phyloP scores from a whole-genome alignment of 169 alveolate genomes.

The Plasmodium inui region DNA sequence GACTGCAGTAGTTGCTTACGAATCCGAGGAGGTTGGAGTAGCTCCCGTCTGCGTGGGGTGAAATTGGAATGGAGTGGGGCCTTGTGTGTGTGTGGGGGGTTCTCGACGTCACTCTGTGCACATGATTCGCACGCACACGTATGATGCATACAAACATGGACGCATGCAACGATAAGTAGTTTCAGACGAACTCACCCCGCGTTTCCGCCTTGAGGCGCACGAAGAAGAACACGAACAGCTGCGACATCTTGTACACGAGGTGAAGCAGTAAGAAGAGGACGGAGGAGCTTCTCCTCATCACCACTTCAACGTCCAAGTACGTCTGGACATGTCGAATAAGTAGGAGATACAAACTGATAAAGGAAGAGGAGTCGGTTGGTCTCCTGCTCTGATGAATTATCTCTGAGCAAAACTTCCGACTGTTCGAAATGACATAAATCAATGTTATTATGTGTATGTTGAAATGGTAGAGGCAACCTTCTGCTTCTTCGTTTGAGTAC shows the following conservation, averaged over 20 bases:
- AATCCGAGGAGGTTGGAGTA: conserved; percentile 9
- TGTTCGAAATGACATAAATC: conserved; percentile 24
- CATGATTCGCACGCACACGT: not conserved
- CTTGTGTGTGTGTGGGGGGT: not conserved
- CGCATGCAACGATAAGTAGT: not conserved
- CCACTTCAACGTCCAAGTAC: not conserved
- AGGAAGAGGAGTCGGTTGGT: not conserved
- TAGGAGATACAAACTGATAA: conserved; percentile 23
- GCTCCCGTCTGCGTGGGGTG: conserved; percentile 1
- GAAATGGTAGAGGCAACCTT: conserved; percentile 7
- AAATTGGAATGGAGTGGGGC: not conserved
- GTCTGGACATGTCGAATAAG: conserved; percentile 23
- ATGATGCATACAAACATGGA: not conserved
- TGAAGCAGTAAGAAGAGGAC: conserved; percentile 9
- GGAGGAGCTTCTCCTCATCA: not conserved
- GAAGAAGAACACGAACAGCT: conserved; percentile 34
- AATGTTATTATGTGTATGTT: conserved; percentile 46
- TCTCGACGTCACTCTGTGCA: not conserved
- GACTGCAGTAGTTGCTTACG: conserved; percentile 30
- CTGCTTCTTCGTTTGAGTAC: conserved; percentile 4
- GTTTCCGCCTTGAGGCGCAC: not conserved
- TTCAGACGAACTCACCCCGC: conserved; percentile 3
- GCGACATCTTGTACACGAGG: conserved; percentile 66
- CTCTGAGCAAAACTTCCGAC: conserved; percentile 12
- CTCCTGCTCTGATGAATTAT: not conserved